Base-by-base conservation (phyloP, 2,329 filamentous ascomycete species). In the Colletotrichum melonis region DNA sequence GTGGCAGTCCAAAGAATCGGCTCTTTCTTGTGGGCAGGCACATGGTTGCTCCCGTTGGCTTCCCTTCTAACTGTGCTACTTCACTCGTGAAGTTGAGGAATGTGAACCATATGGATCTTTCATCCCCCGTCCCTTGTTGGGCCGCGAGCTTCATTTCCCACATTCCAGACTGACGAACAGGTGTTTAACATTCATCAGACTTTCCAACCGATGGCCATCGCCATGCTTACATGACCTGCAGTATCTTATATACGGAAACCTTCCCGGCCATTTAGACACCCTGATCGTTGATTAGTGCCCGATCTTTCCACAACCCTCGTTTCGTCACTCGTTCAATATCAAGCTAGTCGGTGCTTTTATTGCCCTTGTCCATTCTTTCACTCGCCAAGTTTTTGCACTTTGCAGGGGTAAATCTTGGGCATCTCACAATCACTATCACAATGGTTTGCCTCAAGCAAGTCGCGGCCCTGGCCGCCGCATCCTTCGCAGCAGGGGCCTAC, bases 401-500 rank as follows among this genome's bases (percentile, higher is more conserved):
- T 24, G 11, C 24, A 22, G 32, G 42, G 42, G 42, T 49, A 7
- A 49, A 7, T 49, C 19, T n/a, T n/a, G 42, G 42, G 42, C 19
- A 49, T 8, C 42, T 49, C 3, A 19, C 42, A 49, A n/a, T 12
- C 12, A 12, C n/a, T 5, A 11, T 7, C 32, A 72, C 28, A 7
- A 72, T 72, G 64, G 35, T 68, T 8, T 30, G 49, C 26, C n/a
- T 24, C 5, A 72, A 58, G 49, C 57, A 68, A 42, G 64, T 38
- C 7, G 64, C n/a, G n/a, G 52, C 28, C 19, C 11, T 72, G 14
- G 69, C 52, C 16, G 58, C 57, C 19, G 49, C 65, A 16, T 67
- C 69, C 35, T 32, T 35, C 26, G 49, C 46, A 11, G 14, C 46
- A 11, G 32, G 42, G 19, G 28, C 30, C 26, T 57, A 57, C 26